Conservation (phyloP, 78 protist genomes). For the Dictyostelium capitatum region DNA sequence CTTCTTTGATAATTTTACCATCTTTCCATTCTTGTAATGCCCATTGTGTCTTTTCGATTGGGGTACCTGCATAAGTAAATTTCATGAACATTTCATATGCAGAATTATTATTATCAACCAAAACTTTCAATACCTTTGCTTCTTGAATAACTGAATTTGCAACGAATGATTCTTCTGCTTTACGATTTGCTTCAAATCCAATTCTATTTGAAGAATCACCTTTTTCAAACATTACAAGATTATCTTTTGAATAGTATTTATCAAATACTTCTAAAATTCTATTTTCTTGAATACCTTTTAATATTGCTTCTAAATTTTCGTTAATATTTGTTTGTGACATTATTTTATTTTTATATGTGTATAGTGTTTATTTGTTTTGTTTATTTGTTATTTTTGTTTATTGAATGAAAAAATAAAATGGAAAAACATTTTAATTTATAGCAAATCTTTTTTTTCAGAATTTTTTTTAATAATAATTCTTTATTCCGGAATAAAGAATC, state of each 20-base stretch:
- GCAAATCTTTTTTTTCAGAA: no score
- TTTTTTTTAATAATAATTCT: no score
- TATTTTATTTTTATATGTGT: not conserved
- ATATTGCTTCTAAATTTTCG: conserved; percentile 7
- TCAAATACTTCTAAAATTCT: conserved; percentile 43
- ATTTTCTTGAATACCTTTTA: conserved; percentile 46
- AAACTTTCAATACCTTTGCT: conserved; percentile 7
- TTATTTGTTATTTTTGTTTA: not conserved
- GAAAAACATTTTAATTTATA: no score
- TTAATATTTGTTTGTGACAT: not conserved
- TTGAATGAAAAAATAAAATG: no score
- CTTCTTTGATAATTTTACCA: conserved; percentile 45
- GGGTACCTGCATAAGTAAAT: conserved; percentile 38
- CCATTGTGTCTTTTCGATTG: conserved; percentile 36
- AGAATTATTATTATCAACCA: conserved; percentile 14
- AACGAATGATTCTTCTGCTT: conserved; percentile 47
- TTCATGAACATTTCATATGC: conserved; percentile 52
- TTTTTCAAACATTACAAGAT: conserved; percentile 47
- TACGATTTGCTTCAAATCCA: conserved; percentile 29
- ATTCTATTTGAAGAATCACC: conserved; percentile 40
- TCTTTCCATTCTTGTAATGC: conserved; percentile 59
- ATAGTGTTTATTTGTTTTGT: not conserved
- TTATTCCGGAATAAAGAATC: no score
- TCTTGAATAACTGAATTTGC: conserved; percentile 14
- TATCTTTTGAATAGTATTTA: conserved; percentile 19